Percentiles rank a stretch among this genome's conserved stretches.
These are phyloP conservation scores for Sideroxylon spinosum DNA, from an alignment of 179 eudicot genomes.

Conservation along the genomic window DNA sequence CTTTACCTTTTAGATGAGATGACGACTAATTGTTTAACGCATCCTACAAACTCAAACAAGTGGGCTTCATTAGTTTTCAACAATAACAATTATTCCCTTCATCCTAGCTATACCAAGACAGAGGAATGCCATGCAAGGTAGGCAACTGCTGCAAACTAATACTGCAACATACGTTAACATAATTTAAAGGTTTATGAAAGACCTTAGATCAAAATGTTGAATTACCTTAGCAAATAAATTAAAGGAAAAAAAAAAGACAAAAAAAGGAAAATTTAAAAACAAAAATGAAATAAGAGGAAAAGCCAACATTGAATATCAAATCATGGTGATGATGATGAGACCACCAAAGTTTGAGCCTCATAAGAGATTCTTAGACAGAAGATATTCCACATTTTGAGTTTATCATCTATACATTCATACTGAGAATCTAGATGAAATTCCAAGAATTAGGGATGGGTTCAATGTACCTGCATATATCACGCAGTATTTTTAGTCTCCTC, in stretches of 20 bases:
- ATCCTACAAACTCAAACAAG: no score
- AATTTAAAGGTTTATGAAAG: background rate
- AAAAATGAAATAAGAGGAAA: background rate
- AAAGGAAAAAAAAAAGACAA: no score
- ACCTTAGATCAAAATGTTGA: background rate
- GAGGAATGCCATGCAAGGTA: conserved; percentile 4
- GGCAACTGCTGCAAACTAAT: background rate
- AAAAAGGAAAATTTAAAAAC: no score
- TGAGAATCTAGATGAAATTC: background rate
- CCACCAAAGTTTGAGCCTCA: background rate
- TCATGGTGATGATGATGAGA: background rate
- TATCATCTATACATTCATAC: background rate
- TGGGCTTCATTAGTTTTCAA: no score
- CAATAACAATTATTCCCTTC: background rate
- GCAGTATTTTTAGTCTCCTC: conserved; percentile 85
- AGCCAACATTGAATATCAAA: background rate
- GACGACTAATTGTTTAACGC: no score
- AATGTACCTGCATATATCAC: conserved; percentile 95
- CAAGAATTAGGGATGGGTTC: background rate
- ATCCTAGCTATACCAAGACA: background rate
- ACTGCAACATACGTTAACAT: background rate
- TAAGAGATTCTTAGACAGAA: background rate
- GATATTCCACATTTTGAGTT: background rate
- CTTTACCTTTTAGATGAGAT: no score
- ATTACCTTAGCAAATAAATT: background rate